phyloP scores from a whole-genome alignment of 179 eudicot species.

The Beta macrorhiza region DNA sequence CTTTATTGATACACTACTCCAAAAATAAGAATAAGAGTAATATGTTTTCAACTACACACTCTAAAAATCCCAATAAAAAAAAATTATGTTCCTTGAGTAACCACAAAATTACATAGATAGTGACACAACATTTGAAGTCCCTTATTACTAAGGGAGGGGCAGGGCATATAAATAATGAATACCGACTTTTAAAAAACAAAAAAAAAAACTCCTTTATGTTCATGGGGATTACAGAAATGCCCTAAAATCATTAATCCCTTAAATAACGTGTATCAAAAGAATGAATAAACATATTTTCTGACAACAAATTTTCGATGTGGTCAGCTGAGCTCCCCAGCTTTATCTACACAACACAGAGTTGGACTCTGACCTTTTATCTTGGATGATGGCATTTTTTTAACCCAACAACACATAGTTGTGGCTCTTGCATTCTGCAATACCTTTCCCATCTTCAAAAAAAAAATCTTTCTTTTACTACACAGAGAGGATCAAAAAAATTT shows the following conservation, averaged over 20 bases:
- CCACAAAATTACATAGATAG: constrained; percentile 24
- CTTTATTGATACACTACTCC: constrained; percentile 17
- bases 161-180: constrained; percentile 26
- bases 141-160: constrained; percentile 27
- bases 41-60: constrained; percentile 9
- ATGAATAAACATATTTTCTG: constrained; percentile 37
- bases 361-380: neutral
- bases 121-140: constrained; percentile 27
- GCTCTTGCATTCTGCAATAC: constrained; percentile 17
- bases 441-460: neutral
- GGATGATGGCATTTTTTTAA: constrained; percentile 6
- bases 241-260: constrained; percentile 34
- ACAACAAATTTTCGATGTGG: constrained; percentile 29
- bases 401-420: neutral
- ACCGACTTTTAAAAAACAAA: neutral
- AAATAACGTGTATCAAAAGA: constrained; percentile 42
- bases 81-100: neutral
- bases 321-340: constrained; percentile 18
- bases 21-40: constrained; percentile 12
- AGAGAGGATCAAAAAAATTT: neutral
- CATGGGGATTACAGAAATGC: constrained; percentile 31
- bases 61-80: neutral
- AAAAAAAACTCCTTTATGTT: constrained; percentile 24
- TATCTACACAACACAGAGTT: constrained; percentile 49
- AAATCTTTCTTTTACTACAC: constrained; percentile 12